Evolutionary conservation across 768 basidiomycete species (phyloP), one percentile per base, ranked within the genome.

Genomic region (Suillus paluster): DNA sequence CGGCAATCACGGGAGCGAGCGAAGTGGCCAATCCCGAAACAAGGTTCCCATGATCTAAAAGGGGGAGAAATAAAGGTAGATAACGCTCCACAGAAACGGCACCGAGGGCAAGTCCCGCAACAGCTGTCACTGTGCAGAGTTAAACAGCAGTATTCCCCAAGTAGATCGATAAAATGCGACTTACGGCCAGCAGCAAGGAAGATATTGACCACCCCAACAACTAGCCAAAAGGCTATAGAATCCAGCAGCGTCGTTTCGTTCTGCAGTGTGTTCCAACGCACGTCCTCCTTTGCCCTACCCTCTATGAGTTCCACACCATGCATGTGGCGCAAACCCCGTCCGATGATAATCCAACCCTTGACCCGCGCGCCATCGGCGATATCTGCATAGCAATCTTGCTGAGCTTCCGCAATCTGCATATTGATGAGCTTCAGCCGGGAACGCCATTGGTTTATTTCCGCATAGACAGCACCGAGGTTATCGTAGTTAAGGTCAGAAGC

Each of bases 201-300:
- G 2, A 88, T 66, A 1, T 79, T 76, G 19, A 86, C 75, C 8
- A 86, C 72, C 5, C 76, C 70, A 5, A 89, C 77, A 21, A 87
- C 76, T 19, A 79, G 74, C 88, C 90, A 91, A 65, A 89, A 83
- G 3, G 82, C 80, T 34, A 80, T 61, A 23, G 71, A 71, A 64
- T 86, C 83, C 62, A 83, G 63, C 54, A 71, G 58, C 39, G 77
- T 81, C 42, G 83, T 77, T 71, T 86, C 83, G 63, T 83, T 80
- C 73, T 91, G 89, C 54, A 94, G 75, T 27, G 90, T 86, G 61
- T 88, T 86, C 91, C 92, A 95, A 58, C 89, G 77, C 39, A 95
- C 85, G 71, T 94, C 92, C 68, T 94, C 91, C 72, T 91, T 92
- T 15, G 91, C 88, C 62, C 89, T 77, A 2, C 92, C 92, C 69